phyloP scores from a whole-genome alignment of 2,329 filamentous ascomycete genomes.

The Monascus ruber region DNA sequence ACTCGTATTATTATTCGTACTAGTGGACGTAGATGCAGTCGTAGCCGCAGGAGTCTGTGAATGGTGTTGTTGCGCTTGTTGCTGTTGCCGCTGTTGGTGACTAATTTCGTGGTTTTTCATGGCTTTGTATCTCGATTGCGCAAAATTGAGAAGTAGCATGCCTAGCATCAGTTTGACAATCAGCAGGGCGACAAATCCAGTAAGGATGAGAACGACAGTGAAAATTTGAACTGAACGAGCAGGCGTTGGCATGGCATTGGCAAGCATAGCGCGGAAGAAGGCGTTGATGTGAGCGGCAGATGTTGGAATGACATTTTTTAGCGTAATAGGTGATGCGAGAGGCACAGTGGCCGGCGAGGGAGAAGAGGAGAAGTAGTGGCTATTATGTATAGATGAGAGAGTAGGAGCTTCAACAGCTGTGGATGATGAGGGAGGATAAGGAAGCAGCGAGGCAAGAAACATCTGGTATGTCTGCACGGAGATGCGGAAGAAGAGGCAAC shows the following conservation, averaged over 20 bases:
- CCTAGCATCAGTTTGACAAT: slow-evolving; percentile 77
- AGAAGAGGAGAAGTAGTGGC: slow-evolving; percentile 27
- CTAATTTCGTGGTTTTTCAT: slow-evolving; percentile 60
- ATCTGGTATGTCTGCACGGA: slow-evolving; percentile 96
- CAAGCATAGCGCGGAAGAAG: slow-evolving; percentile 28
- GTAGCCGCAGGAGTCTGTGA: not conserved
- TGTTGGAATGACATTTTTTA: slow-evolving; percentile 41
- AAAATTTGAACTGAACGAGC: slow-evolving; percentile 32
- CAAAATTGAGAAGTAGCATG: slow-evolving; percentile 72
- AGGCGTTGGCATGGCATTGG: slow-evolving; percentile 32
- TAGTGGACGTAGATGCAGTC: not conserved
- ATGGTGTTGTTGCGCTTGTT: not conserved
- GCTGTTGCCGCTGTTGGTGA: slow-evolving; percentile 14
- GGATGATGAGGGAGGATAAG: slow-evolving; percentile 44
- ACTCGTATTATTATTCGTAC: not conserved
- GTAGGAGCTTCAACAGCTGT: slow-evolving; percentile 25
- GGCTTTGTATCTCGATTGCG: slow-evolving; percentile 62
- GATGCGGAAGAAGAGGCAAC: slow-evolving; percentile 87
- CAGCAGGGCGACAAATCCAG: slow-evolving; percentile 72
- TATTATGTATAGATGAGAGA: slow-evolving; percentile 30
- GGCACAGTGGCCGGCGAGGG: slow-evolving; percentile 48
- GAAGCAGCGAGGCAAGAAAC: slow-evolving; percentile 82
- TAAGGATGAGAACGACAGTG: slow-evolving; percentile 75
- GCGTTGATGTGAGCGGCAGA: slow-evolving; percentile 41
- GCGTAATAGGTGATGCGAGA: slow-evolving; percentile 50